Evolutionary conservation across 768 basidiomycete genomes (phyloP).

Genomic region (Lactarius hengduanensis): DNA sequence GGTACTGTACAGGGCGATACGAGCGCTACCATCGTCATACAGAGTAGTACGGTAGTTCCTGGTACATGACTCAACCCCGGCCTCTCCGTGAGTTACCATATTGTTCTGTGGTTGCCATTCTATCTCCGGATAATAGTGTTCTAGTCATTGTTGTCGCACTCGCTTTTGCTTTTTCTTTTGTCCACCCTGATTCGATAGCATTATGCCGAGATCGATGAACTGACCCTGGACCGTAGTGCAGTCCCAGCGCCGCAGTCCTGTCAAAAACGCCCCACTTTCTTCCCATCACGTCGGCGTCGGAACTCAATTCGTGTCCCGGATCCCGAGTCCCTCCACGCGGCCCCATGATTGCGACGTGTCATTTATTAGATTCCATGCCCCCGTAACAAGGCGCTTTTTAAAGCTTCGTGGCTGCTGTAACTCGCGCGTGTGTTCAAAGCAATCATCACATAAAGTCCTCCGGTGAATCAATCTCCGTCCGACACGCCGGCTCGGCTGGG

Average conservation of each 20-base stretch:
- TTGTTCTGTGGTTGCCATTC: neutral
- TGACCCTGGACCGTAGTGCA: neutral
- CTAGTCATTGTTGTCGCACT: neutral
- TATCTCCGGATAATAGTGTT: neutral
- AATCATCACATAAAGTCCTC: neutral
- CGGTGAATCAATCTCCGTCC: neutral
- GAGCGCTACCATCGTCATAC: too few species aligned
- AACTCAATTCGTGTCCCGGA: neutral
- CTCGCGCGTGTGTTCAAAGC: neutral
- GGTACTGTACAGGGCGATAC: too few species aligned
- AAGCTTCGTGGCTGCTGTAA: neutral
- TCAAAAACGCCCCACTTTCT: neutral
- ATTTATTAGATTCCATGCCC: neutral
- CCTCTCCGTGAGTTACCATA: neutral
- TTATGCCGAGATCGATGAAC: neutral
- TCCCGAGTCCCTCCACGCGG: neutral
- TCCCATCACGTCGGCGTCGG: neutral
- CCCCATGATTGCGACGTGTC: neutral
- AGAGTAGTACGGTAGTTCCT: neutral
- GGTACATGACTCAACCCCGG: neutral
- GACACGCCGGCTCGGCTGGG: neutral
- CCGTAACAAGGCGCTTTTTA: slow-evolving; percentile 1
- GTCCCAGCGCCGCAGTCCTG: neutral
- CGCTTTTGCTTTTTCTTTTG: neutral
- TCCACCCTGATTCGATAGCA: neutral